Evolutionary conservation across 345 rosid genomes (phyloP).

Genomic region (Cardamine resedifolia): DNA sequence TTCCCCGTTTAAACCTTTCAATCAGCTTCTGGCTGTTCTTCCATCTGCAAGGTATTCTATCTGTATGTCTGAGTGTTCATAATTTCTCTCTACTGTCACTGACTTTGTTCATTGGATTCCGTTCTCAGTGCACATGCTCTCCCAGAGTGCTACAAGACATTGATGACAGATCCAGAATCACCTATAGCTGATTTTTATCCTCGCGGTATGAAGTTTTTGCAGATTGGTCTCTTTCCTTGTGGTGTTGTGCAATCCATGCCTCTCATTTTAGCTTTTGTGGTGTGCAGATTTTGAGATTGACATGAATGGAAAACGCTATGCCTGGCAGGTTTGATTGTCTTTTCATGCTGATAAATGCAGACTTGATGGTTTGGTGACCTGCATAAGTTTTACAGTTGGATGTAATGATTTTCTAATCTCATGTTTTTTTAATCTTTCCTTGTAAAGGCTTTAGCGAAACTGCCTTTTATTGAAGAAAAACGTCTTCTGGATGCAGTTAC

Average conservation of each 20-base stretch:
- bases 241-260: slow-evolving; percentile 18
- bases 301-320: slow-evolving; percentile 87
- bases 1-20: slow-evolving; percentile 84
- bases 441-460: slow-evolving; percentile 72
- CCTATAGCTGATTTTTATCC: slow-evolving; percentile 92
- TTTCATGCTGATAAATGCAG: slow-evolving; percentile 15
- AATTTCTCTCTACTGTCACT: background rate
- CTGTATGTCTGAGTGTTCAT: slow-evolving; percentile 14
- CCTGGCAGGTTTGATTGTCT: slow-evolving; percentile 74
- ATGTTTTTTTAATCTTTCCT: slow-evolving; percentile 10
- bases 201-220: slow-evolving; percentile 47
- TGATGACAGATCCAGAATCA: slow-evolving; percentile 88
- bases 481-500: slow-evolving; percentile 80
- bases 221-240: slow-evolving; percentile 1
- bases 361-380: background rate
- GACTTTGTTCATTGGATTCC: slow-evolving; percentile 23
- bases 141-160: slow-evolving; percentile 65
- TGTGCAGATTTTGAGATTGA: slow-evolving; percentile 82
- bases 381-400: background rate
- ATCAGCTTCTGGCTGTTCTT: slow-evolving; percentile 91
- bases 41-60: slow-evolving; percentile 83
- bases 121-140: slow-evolving; percentile 88
- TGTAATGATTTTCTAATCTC: slow-evolving; percentile 1
- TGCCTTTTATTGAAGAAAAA: slow-evolving; percentile 88
- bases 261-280: slow-evolving; percentile 25